These are phyloP conservation scores for Nepenthes gracilis DNA, from an alignment of 148 eudicot genomes.

Conservation along the genomic window DNA sequence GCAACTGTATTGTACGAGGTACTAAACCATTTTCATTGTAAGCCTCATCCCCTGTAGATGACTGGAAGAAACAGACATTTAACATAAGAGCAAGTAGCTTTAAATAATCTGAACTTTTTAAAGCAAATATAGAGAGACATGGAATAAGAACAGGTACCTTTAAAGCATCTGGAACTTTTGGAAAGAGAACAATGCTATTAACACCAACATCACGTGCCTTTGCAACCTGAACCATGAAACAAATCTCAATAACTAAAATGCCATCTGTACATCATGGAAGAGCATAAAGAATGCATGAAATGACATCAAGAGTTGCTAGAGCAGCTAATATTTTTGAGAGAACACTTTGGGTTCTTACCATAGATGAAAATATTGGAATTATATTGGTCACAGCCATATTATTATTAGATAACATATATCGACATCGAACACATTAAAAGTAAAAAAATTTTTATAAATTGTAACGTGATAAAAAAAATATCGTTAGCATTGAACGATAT, in stretches of 20 bases:
- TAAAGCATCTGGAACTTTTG: slow-evolving; percentile 95
- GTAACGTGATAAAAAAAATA: no score
- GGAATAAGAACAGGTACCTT: slow-evolving; percentile 37
- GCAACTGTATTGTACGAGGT: slow-evolving; percentile 76
- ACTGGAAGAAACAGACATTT: slow-evolving; percentile 17
- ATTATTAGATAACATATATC: no score
- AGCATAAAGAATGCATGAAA: not conserved
- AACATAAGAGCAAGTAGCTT: no score
- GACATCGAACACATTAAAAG: no score
- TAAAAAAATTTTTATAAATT: no score
- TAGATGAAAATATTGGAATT: no score
- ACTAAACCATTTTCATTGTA: slow-evolving; percentile 90
- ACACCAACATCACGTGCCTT: slow-evolving; percentile 95
- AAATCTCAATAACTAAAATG: not conserved
- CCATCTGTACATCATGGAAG: not conserved
- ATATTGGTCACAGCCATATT: no score
- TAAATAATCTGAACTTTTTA: not conserved
- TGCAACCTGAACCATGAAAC: slow-evolving; percentile 41
- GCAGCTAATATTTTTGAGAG: not conserved
- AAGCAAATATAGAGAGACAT: not conserved
- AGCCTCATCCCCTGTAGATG: slow-evolving; percentile 91
- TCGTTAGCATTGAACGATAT: no score
- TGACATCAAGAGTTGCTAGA: not conserved
- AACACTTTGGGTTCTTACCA: no score
- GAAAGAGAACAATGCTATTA: slow-evolving; percentile 80